Evolutionary conservation across 352 stramenopile species (phyloP).

Genomic region (Poterioochromonas sp.): DNA sequence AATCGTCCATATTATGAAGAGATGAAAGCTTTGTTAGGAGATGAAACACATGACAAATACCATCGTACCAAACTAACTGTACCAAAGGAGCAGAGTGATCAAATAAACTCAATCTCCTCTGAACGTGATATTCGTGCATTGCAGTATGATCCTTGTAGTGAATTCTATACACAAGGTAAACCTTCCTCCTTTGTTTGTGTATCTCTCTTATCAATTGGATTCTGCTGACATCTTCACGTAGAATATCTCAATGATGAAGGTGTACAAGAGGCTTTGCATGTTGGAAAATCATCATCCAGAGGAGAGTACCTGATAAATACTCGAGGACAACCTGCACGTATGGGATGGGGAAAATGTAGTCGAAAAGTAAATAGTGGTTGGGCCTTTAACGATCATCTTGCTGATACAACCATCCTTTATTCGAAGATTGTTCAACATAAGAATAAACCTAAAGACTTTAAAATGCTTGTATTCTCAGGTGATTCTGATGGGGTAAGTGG

Average conservation of each 20-base stretch:
- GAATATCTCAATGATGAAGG: neutral
- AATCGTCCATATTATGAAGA: no score
- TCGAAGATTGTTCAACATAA: neutral
- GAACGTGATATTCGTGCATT: neutral
- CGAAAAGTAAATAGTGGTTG: neutral
- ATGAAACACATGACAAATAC: no score
- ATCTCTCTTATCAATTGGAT: neutral
- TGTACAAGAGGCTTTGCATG: conserved; percentile 22
- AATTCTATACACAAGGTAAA: neutral
- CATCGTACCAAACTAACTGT: no score
- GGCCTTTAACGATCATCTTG: neutral
- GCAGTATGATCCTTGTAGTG: neutral
- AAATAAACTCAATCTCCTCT: neutral
- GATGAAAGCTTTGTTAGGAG: no score
- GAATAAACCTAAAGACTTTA: conserved; percentile 12
- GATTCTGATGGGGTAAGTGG: conserved; percentile 19
- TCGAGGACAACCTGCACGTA: neutral
- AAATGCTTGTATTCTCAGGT: conserved; percentile 21
- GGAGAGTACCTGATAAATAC: no score
- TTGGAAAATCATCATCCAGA: neutral
- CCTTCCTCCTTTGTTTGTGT: neutral
- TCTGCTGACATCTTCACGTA: neutral
- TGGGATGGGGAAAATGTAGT: neutral
- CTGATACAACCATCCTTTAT: conserved; percentile 12
- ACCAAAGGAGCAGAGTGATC: no score